These are phyloP conservation scores for Pyrenochaeta sp. DNA, from an alignment of 2,329 filamentous ascomycete species.

Conservation along the genomic window DNA sequence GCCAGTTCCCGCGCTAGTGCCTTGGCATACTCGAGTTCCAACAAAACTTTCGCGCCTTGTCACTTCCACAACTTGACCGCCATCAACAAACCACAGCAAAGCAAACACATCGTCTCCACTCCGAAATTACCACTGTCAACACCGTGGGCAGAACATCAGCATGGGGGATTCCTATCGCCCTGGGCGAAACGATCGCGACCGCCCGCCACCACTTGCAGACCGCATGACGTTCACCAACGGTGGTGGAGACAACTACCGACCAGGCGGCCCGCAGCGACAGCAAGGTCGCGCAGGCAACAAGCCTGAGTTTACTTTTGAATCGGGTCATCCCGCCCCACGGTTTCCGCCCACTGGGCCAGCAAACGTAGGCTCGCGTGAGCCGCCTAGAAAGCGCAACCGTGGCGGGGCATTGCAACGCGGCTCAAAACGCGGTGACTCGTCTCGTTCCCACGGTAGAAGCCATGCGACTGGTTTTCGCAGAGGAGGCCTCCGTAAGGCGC, in stretches of 20 bases:
- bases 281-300: conserved; percentile 21
- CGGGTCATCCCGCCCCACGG: conserved; percentile 34
- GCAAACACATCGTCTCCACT: conserved; percentile 6
- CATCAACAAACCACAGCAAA: conserved; percentile 4
- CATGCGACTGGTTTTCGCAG: conserved; percentile 24
- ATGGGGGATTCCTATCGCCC: conserved; percentile 43
- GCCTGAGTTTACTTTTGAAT: conserved; percentile 47
- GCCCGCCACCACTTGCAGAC: conserved; percentile 30
- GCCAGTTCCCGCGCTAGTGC: conserved; percentile 11
- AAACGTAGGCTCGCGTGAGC: conserved; percentile 11
- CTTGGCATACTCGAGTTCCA: conserved; percentile 18
- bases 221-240: conserved; percentile 42
- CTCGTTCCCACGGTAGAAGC: conserved; percentile 22
- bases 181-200: conserved; percentile 24
- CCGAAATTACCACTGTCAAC: conserved; percentile 7
- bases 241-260: conserved; percentile 40
- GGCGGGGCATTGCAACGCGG: conserved; percentile 27
- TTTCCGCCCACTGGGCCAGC: conserved; percentile 41
- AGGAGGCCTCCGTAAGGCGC: conserved; percentile 37
- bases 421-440: conserved; percentile 10
- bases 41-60: conserved; percentile 27
- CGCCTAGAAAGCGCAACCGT: conserved; percentile 28
- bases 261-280: conserved; percentile 23
- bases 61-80: conserved; percentile 8
- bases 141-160: conserved; percentile 8